These are phyloP conservation scores for Serpula lacrymans DNA, from an alignment of 768 basidiomycete species.

Conservation along the genomic window DNA sequence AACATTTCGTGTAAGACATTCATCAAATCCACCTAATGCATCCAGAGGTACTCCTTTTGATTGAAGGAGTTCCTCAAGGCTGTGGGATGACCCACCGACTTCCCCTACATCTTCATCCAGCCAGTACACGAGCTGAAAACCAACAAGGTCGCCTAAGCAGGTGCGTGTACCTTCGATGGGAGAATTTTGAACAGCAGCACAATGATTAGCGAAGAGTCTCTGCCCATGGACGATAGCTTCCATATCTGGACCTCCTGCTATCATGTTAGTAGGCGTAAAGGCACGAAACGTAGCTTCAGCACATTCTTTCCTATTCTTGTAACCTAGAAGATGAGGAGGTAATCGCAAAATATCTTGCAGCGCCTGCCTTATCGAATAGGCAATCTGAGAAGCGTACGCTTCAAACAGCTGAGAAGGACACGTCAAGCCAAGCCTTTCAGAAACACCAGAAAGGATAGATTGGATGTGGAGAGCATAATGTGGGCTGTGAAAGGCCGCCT, in stretches of 20 bases:
- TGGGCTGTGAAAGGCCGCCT: conserved; percentile 44
- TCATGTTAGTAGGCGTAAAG: conserved; percentile 66
- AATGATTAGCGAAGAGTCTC: conserved; percentile 56
- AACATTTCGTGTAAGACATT: conserved; percentile 39
- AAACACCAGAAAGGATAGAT: conserved; percentile 57
- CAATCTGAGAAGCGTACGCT: conserved; percentile 74
- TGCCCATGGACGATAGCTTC: conserved; percentile 35
- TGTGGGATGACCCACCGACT: conserved; percentile 17
- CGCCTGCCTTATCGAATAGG: conserved; percentile 56
- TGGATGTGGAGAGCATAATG: conserved; percentile 32
- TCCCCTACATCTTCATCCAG: conserved; percentile 30
- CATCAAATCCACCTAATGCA: conserved; percentile 30
- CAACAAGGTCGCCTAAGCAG: conserved; percentile 71
- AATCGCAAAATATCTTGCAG: conserved; percentile 54
- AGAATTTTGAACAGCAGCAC: conserved; percentile 53
- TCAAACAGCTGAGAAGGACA: conserved; percentile 65
- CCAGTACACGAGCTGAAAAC: conserved; percentile 51
- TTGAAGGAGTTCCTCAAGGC: conserved; percentile 35
- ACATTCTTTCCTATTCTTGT: conserved; percentile 58
- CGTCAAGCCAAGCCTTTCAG: conserved; percentile 62
- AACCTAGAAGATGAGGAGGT: conserved; percentile 76
- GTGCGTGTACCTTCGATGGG: conserved; percentile 48
- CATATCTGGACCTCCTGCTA: conserved; percentile 33
- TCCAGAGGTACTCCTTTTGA: conserved; percentile 27
- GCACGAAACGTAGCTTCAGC: conserved; percentile 63